phyloP scores from a whole-genome alignment of 2,329 filamentous ascomycete genomes.

The Xylaria sp. region DNA sequence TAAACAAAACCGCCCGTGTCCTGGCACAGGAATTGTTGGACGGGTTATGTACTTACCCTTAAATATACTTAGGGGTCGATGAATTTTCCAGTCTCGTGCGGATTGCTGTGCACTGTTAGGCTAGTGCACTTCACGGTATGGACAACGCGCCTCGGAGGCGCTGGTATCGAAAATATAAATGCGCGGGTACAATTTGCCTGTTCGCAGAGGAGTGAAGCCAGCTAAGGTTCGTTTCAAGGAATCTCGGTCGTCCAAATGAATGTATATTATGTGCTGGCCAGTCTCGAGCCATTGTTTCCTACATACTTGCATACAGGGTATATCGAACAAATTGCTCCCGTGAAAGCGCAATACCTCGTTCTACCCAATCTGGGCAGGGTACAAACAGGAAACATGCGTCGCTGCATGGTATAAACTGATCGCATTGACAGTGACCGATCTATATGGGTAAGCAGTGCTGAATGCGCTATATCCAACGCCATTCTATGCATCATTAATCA shows the following conservation, averaged over 20 bases:
- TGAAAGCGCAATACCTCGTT: not conserved
- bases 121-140: not conserved
- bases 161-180: not conserved
- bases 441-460: slow-evolving; percentile 13
- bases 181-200: not conserved
- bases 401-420: not conserved
- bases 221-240: not conserved
- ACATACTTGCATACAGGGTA: not conserved
- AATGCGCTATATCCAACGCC: slow-evolving; percentile 28
- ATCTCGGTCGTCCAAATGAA: not conserved
- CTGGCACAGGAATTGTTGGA: too few species aligned
- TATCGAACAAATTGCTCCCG: not conserved
- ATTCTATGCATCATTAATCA: slow-evolving; percentile 36
- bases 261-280: not conserved
- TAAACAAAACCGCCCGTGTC: too few species aligned
- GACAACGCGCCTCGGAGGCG: not conserved
- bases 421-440: slow-evolving; percentile 10
- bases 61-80: too few species aligned
- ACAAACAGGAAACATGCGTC: not conserved
- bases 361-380: not conserved
- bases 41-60: not conserved
- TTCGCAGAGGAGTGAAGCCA: not conserved
- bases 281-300: not conserved
- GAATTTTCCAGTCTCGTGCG: not conserved
- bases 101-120: not conserved